phyloP scores from a whole-genome alignment of 306 rosid genomes.

The Coriaria nepalensis region DNA sequence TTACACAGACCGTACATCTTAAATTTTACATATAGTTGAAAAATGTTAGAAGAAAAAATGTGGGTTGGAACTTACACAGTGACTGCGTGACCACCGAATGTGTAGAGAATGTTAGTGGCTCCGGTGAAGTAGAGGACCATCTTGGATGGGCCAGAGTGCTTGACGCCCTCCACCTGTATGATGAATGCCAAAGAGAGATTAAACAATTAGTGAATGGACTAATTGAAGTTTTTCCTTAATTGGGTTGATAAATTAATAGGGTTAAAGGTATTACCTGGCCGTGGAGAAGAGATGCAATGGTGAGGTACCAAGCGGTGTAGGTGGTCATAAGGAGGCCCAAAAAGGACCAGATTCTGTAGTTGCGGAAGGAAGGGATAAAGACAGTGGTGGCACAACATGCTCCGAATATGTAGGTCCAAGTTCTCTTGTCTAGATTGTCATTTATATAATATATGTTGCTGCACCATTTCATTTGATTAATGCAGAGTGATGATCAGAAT shows the following conservation, averaged over 20 bases:
- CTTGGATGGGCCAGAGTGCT: conserved; percentile 86
- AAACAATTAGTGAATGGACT: no score
- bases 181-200: no score
- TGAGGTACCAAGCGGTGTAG: conserved; percentile 96
- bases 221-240: no score
- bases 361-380: conserved; percentile 90
- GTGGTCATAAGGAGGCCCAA: conserved; percentile 95
- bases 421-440: conserved; percentile 93
- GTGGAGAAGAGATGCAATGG: conserved; percentile 69
- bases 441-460: conserved; percentile 97
- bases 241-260: no score
- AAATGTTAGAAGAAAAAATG: not conserved
- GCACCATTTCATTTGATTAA: conserved; percentile 5
- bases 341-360: conserved; percentile 96
- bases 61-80: conserved; percentile 66
- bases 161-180: conserved; percentile 68
- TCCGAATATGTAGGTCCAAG: conserved; percentile 97
- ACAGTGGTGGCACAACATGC: conserved; percentile 99
- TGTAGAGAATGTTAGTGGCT: conserved; percentile 99
- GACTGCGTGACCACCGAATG: conserved; percentile 99
- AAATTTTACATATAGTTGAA: no score
- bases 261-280: conserved; percentile 53
- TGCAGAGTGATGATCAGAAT: not conserved
- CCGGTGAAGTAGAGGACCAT: conserved; percentile 90
- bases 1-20: not conserved